Evolutionary conservation across 768 basidiomycete genomes (phyloP), one percentile per base, ranked within the genome.

Genomic region (Lentinus tigrinus): DNA sequence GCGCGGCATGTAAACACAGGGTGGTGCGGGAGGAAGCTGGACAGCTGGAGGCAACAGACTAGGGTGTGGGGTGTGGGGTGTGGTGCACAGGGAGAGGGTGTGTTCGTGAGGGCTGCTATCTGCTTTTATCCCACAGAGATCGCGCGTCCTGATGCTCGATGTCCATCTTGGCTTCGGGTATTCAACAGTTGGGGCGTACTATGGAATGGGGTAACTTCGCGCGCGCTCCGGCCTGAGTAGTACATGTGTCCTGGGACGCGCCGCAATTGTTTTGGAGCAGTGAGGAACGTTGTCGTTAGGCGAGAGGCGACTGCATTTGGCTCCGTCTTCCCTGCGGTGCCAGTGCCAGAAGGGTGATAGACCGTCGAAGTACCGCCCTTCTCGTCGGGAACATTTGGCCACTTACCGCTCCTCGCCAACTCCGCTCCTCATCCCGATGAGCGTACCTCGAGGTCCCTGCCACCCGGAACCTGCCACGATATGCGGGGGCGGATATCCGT

Each of bases 141-240:
- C 47, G 36, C 9, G 24, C 9, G 36, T 28, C 40, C 57, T 38
- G 26, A 52, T 58, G 21, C 21, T 31, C n/a, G 39, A 8, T 40
- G 39, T 8, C 19, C 16, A 31, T 31, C 31, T 6, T 31, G 31
- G 31, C 31, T 31, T 31, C 31, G 31, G 31, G 31, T 31, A 31
- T 11, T 31, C 31, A 11, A 31, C 31, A 31, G 31, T 7, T 31
- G 50, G 48, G 21, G 47, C 10, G 23, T 31, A 34, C 37, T 19
- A 40, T 37, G 49, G 54, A 56, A 47, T 56, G 59, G 59, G 54
- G 54, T 60, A 14, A 31, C 59, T 60, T 60, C 58, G 49, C 58
- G 39, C 34, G 54, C 58, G 58, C 54, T 54, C 36, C 53, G 42
- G 27, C 13, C 16, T 27, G 28, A 36, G 34, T 36, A 24, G 49